A percentile compares a stretch with the other conserved stretches of the same genome.
Evolutionary conservation across 23 red algal genomes (phyloP).

Genomic region (Gracilaria domingensis): DNA sequence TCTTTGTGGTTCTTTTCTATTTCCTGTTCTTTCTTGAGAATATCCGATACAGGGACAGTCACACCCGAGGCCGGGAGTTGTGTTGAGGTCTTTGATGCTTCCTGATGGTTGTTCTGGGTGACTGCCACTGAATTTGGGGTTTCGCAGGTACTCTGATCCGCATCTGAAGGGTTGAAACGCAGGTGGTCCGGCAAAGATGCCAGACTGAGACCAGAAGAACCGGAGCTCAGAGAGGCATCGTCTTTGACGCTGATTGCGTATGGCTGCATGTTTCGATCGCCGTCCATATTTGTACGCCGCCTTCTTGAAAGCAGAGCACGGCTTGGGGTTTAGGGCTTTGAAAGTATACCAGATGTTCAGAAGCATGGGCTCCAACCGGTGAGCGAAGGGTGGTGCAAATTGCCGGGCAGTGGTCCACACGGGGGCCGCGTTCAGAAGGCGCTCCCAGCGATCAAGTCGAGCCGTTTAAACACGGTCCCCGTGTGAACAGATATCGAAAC

Average conservation of each 20-base stretch:
- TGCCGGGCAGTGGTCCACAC: not conserved
- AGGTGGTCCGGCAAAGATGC: slow-evolving; percentile 8
- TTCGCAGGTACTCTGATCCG: not conserved
- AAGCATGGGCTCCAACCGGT: too few relatives aligned
- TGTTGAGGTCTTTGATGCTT: not conserved
- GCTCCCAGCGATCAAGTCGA: not conserved
- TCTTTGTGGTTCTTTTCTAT: not conserved
- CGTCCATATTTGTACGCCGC: not conserved
- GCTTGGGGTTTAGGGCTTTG: not conserved
- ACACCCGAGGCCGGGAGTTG: not conserved
- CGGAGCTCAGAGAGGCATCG: slow-evolving; percentile 14
- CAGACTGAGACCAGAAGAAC: slow-evolving; percentile 17
- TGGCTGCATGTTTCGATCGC: not conserved
- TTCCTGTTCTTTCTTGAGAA: not conserved
- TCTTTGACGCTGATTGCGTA: not conserved
- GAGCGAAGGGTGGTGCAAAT: not conserved
- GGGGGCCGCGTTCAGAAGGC: not conserved
- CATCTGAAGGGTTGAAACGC: not conserved
- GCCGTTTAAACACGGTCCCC: not conserved
- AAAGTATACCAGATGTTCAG: not conserved
- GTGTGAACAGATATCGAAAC: not conserved
- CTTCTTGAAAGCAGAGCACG: not conserved
- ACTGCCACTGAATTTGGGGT: not conserved
- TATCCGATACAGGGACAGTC: not conserved
- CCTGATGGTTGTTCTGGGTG: not conserved